Evolutionary conservation across 257 asterid genomes (phyloP).

Genomic region (Plantago ovata): DNA sequence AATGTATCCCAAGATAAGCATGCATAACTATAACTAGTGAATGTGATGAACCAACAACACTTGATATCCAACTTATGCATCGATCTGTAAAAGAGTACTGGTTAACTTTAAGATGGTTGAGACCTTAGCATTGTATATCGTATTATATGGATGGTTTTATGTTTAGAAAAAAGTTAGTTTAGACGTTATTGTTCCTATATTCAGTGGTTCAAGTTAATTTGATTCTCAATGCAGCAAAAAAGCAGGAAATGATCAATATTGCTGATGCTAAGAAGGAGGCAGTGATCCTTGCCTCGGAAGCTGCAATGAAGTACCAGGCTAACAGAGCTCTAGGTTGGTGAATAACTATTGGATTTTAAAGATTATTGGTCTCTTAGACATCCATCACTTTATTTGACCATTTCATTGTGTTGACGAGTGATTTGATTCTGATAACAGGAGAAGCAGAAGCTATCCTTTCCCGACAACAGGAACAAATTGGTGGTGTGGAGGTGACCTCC

Average conservation of each 20-base stretch:
- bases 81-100: too few species aligned
- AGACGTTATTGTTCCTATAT: neutral
- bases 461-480: slow-evolving; percentile 72
- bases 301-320: slow-evolving; percentile 78
- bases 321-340: slow-evolving; percentile 80
- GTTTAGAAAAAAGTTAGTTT: neutral
- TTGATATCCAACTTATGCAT: too few species aligned
- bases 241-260: too few species aligned
- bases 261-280: too few species aligned
- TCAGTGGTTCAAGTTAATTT: slow-evolving; percentile 14
- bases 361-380: neutral
- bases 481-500: slow-evolving; percentile 74
- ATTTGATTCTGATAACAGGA: slow-evolving; percentile 53
- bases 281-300: slow-evolving; percentile 84
- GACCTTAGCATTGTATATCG: slow-evolving; percentile 5
- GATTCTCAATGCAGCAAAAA: slow-evolving; percentile 60
- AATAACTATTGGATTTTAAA: neutral
- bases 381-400: neutral
- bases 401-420: neutral
- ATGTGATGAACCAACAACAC: too few species aligned
- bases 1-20: too few species aligned
- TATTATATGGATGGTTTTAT: neutral
- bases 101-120: neutral
- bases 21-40: too few species aligned
- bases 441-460: slow-evolving; percentile 95